Conservation (phyloP, 495 filamentous ascomycete genomes). For the Talaromyces borbonicus region DNA sequence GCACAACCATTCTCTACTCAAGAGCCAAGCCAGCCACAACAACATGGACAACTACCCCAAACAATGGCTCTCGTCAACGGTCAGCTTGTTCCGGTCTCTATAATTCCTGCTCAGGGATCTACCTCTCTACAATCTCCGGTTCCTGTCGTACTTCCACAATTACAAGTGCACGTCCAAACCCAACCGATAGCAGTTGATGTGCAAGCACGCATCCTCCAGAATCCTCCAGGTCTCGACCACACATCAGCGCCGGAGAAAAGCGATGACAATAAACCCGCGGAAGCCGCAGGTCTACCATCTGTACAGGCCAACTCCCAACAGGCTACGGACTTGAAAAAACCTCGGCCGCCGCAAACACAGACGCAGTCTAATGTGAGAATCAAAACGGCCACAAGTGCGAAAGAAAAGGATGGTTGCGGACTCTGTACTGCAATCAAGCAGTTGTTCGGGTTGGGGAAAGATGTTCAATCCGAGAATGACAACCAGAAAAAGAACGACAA, state of each 20-base stretch:
- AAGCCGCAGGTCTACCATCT: not conserved
- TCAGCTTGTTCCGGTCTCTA: not conserved
- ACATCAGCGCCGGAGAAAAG: not conserved
- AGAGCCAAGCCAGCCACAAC: not conserved
- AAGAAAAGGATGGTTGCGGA: not conserved
- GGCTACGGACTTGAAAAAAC: not conserved
- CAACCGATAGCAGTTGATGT: not conserved
- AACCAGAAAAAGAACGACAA: not conserved
- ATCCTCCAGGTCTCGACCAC: not conserved
- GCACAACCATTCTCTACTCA: not conserved
- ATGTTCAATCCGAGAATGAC: not conserved
- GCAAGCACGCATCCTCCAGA: not conserved
- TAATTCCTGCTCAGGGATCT: not conserved
- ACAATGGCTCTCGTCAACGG: not conserved
- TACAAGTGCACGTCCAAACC: not conserved
- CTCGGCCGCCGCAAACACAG: not conserved
- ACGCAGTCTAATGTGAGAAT: not conserved
- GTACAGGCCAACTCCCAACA: not conserved
- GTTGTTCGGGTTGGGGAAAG: not conserved
- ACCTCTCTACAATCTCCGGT: not conserved
- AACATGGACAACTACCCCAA: not conserved
- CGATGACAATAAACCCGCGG: not conserved
- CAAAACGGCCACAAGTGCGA: not conserved
- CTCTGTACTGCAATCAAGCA: not conserved
- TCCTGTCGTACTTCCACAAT: not conserved